Evolutionary conservation across 345 rosid genomes (phyloP).

Genomic region (Microcos paniculata): DNA sequence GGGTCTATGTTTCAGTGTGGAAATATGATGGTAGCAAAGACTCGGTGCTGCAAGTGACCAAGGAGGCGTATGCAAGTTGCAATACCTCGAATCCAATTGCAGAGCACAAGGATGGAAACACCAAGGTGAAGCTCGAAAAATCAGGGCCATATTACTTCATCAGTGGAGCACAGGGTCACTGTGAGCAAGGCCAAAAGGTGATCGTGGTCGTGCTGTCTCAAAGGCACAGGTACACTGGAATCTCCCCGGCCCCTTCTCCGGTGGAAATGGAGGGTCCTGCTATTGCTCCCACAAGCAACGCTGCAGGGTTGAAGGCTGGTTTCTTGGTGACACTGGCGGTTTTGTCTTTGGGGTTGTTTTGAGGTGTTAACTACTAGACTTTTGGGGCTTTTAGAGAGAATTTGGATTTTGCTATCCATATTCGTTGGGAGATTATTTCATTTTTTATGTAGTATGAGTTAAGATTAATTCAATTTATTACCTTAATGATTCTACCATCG

Average conservation of each 20-base stretch:
- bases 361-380: neutral
- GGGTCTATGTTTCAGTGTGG: conserved; percentile 43
- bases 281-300: conserved; percentile 56
- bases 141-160: conserved; percentile 77
- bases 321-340: conserved; percentile 12
- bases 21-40: conserved; percentile 65
- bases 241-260: conserved; percentile 82
- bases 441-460: neutral
- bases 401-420: neutral
- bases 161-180: conserved; percentile 71
- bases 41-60: conserved; percentile 68
- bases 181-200: conserved; percentile 79
- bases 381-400: neutral
- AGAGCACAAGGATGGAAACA: conserved; percentile 64
- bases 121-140: conserved; percentile 56
- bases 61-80: conserved; percentile 61
- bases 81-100: conserved; percentile 52
- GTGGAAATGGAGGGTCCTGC: conserved; percentile 54
- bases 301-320: conserved; percentile 26
- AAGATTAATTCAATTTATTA: neutral
- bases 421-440: neutral
- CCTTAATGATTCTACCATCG: neutral
- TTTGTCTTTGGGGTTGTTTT: conserved; percentile 33
- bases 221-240: conserved; percentile 26
- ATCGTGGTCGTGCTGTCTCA: conserved; percentile 56